Evolutionary conservation across 345 rosid genomes (phyloP), one percentile per base, ranked within the genome.

Genomic region (Capsella bursapastoris): DNA sequence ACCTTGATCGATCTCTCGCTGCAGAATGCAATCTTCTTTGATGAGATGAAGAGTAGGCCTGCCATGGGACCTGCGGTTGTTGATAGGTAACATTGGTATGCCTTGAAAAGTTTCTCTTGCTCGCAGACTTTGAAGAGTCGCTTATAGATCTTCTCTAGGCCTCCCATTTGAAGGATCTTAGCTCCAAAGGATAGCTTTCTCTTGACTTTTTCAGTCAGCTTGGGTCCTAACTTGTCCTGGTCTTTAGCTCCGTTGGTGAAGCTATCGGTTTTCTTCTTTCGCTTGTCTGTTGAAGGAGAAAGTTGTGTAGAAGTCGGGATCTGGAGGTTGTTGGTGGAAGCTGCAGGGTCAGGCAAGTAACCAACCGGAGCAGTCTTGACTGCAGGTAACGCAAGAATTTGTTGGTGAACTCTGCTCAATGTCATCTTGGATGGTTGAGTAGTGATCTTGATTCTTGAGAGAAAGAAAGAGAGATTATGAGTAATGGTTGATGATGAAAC

Each of bases 31-130:
- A 83, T 68, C 82, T 81, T 83, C 18, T 69, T 40, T 7, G 81
- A 64, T 12, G 86, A 80, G 52, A 87, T 82, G 72, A 87, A 85
- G 41, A 87, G 83, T 27, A 87, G 77, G 12, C 91, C 89, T 3
- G 89, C 74, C 10, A 83, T 83, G 9, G 91, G 91, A 59, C 89
- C 86, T 3, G 85, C 78, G 2, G 91, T 85, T 45, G 89, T 85
- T 0, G 89, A 87, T 69, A 87, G 60, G 68, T 84, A 80, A 31
- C 91, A 87, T 37, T 87, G 89, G 14, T 69, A 84, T 0, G 85
- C 88, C 76, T 82, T 87, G 68, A 85, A 63, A 5, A 87, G 68
- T 48, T 57, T 80, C 75, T 87, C 91, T 69, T 76, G 86, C 28
- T 85, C 78, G 28, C 73, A 14, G 34, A 83, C 83, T 11, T n/a